Base-by-base conservation (phyloP, 805 yeast species). In the Wickerhamiella nectarea region DNA sequence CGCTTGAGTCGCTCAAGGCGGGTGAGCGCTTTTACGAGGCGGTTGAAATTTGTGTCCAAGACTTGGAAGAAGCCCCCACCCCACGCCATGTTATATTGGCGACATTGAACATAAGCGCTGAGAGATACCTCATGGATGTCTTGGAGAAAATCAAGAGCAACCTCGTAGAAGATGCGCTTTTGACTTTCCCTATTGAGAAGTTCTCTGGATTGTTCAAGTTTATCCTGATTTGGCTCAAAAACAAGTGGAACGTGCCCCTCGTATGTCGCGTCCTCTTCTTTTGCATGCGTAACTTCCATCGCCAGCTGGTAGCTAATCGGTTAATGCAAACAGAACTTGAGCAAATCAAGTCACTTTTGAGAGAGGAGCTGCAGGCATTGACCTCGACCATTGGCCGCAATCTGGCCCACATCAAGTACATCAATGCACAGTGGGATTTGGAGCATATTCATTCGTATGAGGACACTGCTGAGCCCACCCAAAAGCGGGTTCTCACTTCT, bases 21-120 rank as follows among this genome's bases (percentile, higher is more conserved):
- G 95, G 97, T 50, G 98, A 89, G 62, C 79, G 79, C 55, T 63
- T 89, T 38, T 78, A 84, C 74, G 97, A 89, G 59, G 95, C 96
- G 0, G 65, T 89, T 40, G 96, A 91, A 51, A 65, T 87, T 47
- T 94, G 93, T 0, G 64, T 66, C 14, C 75, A 73, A 41, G 95
- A 86, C 52, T 63, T 83, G 34, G 78, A 74, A 35, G 49, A 48
- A 14, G 42, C 43, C 8, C 55, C 55, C 10, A 47, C 21, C 18
- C 55, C 53, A 4, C 72, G 76, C 29, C 72, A 85, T 56, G 70
- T 94, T 3, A 69, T 91, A n/a, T 66, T 91, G 38, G 63, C 73
- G 35, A 93, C 94, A 2, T 69, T 81, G 48, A 72, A 74, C 40
- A 70, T 80, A 48, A 64, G 73, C 4, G 94, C 95, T 1, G 81